Conservation (phyloP, 805 yeast species). For the Scheffersomyces coipomensis region DNA sequence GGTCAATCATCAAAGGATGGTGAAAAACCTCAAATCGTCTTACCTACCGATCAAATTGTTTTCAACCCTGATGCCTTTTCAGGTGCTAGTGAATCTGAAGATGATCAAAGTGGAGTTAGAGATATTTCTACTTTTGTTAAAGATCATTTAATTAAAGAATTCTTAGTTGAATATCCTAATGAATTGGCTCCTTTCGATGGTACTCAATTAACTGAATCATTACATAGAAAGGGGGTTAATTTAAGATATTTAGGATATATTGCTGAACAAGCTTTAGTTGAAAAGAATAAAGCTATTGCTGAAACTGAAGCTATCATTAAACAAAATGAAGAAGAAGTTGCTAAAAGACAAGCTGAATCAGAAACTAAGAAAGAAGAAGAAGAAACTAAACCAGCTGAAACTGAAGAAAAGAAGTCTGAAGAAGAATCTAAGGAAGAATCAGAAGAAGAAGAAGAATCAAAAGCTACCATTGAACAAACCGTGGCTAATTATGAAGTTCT, state of each 20-base stretch:
- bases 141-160: conserved; percentile 58
- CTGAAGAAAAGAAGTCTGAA: conserved; percentile 29
- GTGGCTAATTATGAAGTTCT: conserved; percentile 48
- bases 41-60: conserved; percentile 52
- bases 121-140: conserved; percentile 66
- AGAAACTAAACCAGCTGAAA: conserved; percentile 15
- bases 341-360: conserved; percentile 24
- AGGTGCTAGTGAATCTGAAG: conserved; percentile 35
- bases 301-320: conserved; percentile 18
- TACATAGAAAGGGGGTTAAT: conserved; percentile 85
- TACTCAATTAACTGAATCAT: conserved; percentile 57
- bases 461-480: conserved; percentile 42
- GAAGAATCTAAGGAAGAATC: conserved; percentile 27
- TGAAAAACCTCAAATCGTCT: conserved; percentile 48
- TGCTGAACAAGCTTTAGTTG: conserved; percentile 33
- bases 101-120: conserved; percentile 65
- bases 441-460: conserved; percentile 22
- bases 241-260: conserved; percentile 80
- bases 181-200: conserved; percentile 81
- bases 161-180: conserved; percentile 53
- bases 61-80: conserved; percentile 81
- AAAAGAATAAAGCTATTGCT: conserved; percentile 15
- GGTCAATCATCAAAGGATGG: conserved; percentile 26
- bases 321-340: conserved; percentile 22
- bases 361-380: conserved; percentile 18